phyloP scores from a whole-genome alignment of 345 rosid genomes.

The Gossypium arboreum region DNA sequence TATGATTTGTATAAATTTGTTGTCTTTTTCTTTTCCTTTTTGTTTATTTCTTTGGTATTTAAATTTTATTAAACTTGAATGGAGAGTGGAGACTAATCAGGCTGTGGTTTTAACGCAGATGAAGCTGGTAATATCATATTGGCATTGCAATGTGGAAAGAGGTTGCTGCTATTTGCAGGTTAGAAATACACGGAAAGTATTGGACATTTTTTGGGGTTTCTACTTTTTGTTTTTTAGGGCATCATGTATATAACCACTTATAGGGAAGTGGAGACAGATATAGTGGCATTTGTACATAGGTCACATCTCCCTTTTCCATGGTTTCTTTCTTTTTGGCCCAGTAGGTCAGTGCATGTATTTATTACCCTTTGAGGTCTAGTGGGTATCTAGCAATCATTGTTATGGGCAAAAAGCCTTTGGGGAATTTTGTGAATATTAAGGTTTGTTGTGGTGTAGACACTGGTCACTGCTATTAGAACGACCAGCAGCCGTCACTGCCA shows the following conservation, averaged over 20 bases:
- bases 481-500: neutral
- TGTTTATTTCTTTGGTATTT: neutral
- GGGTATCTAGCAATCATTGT: slow-evolving; percentile 35
- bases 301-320: slow-evolving; percentile 36
- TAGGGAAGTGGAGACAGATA: slow-evolving; percentile 43
- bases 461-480: neutral
- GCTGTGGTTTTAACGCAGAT: slow-evolving; percentile 13
- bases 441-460: neutral
- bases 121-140: slow-evolving; percentile 26
- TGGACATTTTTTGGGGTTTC: neutral
- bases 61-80: neutral
- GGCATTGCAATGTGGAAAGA: slow-evolving; percentile 23
- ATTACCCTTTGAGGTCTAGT: slow-evolving; percentile 37
- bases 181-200: slow-evolving; percentile 13
- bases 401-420: slow-evolving; percentile 37
- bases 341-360: slow-evolving; percentile 49
- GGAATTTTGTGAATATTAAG: slow-evolving; percentile 25
- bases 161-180: slow-evolving; percentile 20
- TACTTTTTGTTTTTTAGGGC: slow-evolving; percentile 36
- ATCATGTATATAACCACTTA: slow-evolving; percentile 50
- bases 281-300: slow-evolving; percentile 68
- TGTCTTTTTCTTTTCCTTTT: neutral
- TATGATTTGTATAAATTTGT: neutral
- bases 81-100: neutral
- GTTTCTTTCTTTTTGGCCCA: slow-evolving; percentile 27